Base-by-base conservation (phyloP, 148 eudicot species). In the Chenopodium formosanum region DNA sequence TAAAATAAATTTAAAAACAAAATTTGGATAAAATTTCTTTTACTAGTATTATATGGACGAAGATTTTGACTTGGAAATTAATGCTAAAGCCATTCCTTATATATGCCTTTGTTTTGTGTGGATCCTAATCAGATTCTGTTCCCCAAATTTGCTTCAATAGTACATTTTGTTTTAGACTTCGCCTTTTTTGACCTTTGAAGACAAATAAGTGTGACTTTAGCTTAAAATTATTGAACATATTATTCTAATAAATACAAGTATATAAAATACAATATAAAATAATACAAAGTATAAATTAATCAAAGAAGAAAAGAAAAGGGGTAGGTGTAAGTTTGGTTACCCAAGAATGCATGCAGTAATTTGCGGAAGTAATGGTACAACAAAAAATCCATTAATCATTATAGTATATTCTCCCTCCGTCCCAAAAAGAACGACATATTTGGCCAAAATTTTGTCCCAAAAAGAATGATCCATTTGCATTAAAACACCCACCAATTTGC, bases 311-410 rank as follows among this genome's bases (percentile, higher is more conserved):
- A 32, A 32, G 34, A 32, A 32, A 32, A 32, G 2, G 34, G 34
- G 67, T 79, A 25, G 32, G 67, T 79, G 32, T 53, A 2, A 70
- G 67, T 1, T 53, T 53, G 81, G 68, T 37, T 29, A 19, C 23
- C 20, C 20, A 20, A 29, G 74, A 72, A 32, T 47, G 50, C 9
- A 69, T 47, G 76, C 60, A 73, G 62, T 73, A 22, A 73, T 48
- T 73, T 73, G 76, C 76, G 76, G 76, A 25, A 23, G 7, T 73
- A 22, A 73, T 73, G 34, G 60, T 23, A 34, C 62, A 73, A 25
- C 29, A 47, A 8, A 10, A 73, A 20, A 46, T 47, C 56, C 75
- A 46, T 23, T 44, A 47, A 46, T 73, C 32, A 73, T 73, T 9
- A 46, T 12, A 47, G 12, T 47, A 47, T 47, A 19, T 44, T 25